These are phyloP conservation scores for Pleurotus tuoliensis DNA, from an alignment of 768 basidiomycete genomes.

Conservation along the genomic window DNA sequence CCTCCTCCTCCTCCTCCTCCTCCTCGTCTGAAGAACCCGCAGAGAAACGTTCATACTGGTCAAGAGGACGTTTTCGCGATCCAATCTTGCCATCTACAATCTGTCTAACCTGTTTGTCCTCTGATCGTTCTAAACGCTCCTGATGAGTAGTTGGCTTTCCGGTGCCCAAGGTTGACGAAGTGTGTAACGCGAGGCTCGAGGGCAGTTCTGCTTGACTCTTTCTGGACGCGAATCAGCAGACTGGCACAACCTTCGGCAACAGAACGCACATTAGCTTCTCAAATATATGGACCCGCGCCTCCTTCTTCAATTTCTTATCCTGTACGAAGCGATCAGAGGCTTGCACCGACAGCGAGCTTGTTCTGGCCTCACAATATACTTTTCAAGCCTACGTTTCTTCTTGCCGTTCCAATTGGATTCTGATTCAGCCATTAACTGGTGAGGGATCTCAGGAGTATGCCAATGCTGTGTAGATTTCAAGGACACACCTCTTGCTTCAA, in stretches of 20 bases:
- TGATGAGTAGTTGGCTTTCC: constrained; percentile 60
- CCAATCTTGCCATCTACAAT: constrained; percentile 43
- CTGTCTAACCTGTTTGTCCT: constrained; percentile 56
- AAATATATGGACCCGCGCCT: constrained; percentile 73
- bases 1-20: constrained; percentile 9
- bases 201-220: constrained; percentile 71
- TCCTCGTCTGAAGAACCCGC: constrained; percentile 12
- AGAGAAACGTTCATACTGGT: constrained; percentile 28
- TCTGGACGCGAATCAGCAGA: constrained; percentile 37
- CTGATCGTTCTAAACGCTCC: constrained; percentile 52
- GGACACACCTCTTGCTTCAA: constrained; percentile 54
- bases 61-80: constrained; percentile 45
- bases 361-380: constrained; percentile 71
- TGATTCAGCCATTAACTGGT: constrained; percentile 45
- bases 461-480: not conserved
- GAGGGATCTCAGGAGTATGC: not conserved
- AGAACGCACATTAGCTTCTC: constrained; percentile 74
- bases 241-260: constrained; percentile 4
- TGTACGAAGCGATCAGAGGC: constrained; percentile 23
- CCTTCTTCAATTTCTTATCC: constrained; percentile 92
- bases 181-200: constrained; percentile 57
- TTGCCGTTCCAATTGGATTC: constrained; percentile 76
- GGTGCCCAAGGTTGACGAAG: constrained; percentile 82
- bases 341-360: not conserved
- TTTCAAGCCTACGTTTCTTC: constrained; percentile 86